Percentiles rank a stretch among this genome's conserved stretches.
Conservation (phyloP, 2,329 filamentous ascomycete species). For the Trichoderma afroharzianum region DNA sequence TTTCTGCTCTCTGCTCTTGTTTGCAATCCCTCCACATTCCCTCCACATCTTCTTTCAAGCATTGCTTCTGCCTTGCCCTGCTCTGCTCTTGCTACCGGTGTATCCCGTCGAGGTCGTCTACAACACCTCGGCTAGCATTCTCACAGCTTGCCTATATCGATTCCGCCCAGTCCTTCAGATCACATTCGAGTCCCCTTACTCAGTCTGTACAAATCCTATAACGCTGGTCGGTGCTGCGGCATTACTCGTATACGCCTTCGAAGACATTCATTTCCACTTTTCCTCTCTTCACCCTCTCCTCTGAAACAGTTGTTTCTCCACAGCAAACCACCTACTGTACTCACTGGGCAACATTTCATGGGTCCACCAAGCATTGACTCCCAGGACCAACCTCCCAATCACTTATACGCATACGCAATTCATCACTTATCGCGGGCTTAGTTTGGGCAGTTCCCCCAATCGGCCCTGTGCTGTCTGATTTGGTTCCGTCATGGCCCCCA, state of each 20-base stretch:
- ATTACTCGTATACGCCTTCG: not conserved
- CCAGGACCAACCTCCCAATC: not conserved
- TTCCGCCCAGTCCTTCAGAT: not conserved
- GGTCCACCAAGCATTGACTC: not conserved
- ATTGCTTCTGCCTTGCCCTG: not conserved
- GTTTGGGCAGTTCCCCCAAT: not conserved
- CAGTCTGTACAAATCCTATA: not conserved
- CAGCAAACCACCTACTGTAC: not conserved
- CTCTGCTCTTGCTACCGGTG: not conserved
- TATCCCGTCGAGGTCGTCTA: not conserved
- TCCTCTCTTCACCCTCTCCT: not conserved
- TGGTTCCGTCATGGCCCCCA: slow-evolving; percentile 26
- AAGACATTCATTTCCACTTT: not conserved
- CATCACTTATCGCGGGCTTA: not conserved
- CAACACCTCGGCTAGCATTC: not conserved
- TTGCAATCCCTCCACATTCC: not conserved
- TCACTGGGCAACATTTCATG: slow-evolving; percentile 6
- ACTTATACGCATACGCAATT: not conserved
- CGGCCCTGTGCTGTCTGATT: slow-evolving; percentile 5
- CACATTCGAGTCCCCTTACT: not conserved
- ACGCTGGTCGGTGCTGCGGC: not conserved
- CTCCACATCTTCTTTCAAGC: not conserved
- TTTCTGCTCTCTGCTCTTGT: not conserved
- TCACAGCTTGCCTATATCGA: not conserved
- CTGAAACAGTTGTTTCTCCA: not conserved